A percentile compares a stretch with the other conserved stretches of the same genome.
Evolutionary conservation across 2,329 filamentous ascomycete species (phyloP).

Genomic region (Apiospora phragmitis): DNA sequence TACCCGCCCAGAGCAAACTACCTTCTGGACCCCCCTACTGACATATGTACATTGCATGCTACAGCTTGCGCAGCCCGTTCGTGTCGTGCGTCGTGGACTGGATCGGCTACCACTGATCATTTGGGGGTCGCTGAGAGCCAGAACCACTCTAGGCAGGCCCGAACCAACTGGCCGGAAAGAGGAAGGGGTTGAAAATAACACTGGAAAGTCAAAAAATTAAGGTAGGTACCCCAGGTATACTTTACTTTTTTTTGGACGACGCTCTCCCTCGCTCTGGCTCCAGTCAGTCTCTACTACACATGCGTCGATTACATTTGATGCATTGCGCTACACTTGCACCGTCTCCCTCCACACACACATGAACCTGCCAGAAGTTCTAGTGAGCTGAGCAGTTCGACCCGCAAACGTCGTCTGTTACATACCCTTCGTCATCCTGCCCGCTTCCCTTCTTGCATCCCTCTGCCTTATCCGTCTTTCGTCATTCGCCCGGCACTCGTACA

Average conservation of each 20-base stretch:
- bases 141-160: background rate
- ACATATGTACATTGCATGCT: background rate
- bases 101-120: background rate
- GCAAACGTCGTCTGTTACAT: slow-evolving; percentile 12
- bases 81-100: background rate
- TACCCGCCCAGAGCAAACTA: background rate
- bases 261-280: background rate
- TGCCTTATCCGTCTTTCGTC: slow-evolving; percentile 10
- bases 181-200: background rate
- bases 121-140: background rate
- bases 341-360: background rate
- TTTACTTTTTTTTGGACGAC: slow-evolving; percentile 7
- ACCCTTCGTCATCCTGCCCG: slow-evolving; percentile 8
- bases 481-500: slow-evolving; percentile 11
- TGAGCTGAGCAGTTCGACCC: slow-evolving; percentile 7
- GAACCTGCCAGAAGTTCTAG: background rate
- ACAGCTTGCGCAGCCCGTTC: background rate
- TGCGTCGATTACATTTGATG: background rate
- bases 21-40: background rate
- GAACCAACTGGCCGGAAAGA: slow-evolving; percentile 8
- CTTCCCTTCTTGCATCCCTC: slow-evolving; percentile 4
- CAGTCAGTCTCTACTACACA: background rate
- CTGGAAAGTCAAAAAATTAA: background rate
- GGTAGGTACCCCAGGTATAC: slow-evolving; percentile 1
- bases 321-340: background rate